Base-by-base conservation (phyloP, 441 rosid species). In the Populus hybrid region DNA sequence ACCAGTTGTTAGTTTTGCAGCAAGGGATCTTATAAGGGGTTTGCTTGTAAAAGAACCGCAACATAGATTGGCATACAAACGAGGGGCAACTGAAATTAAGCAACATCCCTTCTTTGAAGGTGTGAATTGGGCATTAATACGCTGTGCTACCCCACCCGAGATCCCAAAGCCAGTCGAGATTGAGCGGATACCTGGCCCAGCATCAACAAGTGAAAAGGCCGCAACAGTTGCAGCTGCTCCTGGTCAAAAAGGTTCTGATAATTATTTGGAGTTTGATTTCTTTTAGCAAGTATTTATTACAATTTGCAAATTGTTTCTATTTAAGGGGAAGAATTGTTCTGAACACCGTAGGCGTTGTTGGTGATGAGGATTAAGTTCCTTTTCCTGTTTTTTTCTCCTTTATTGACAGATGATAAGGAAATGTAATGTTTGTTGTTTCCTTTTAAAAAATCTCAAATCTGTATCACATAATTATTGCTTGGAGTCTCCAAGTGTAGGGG, bases 191-290 rank as follows among this genome's bases (percentile, higher is more conserved):
- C 84, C 92, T 36, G 64, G 79, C 42, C 85, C 88, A 61, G 73
- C 90, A 12, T 81, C 94, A 46, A 36, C 87, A 19, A 87, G 89
- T 79, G 89, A 87, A 80, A 91, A 89, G 84, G 78, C 87, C 6
- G 75, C 84, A 28, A 81, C 82, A 2, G 74, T 71, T 7, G 79
- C 86, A 69, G 84, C 81, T 69, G 77, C 77, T 46, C 83, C 84
- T 61, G 83, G 70, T 79, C 86, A 88, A 81, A 95, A 88, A 86
- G 94, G 91, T 83, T 86, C 92, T 57, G 94, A 89, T 84, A 95
- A 93, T 80, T 95, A 95, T 86, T 88, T 92, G 79, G 97, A 95
- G 86, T 95, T 95, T 79, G 99, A 95, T 89, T 93, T 95, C 98
- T 95, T 95, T 90, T 93, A 92, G 94, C 68, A 59, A 67, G 30